Evolutionary conservation across 2,329 filamentous ascomycete genomes (phyloP).

Genomic region (Decorospora gaudefroyi): DNA sequence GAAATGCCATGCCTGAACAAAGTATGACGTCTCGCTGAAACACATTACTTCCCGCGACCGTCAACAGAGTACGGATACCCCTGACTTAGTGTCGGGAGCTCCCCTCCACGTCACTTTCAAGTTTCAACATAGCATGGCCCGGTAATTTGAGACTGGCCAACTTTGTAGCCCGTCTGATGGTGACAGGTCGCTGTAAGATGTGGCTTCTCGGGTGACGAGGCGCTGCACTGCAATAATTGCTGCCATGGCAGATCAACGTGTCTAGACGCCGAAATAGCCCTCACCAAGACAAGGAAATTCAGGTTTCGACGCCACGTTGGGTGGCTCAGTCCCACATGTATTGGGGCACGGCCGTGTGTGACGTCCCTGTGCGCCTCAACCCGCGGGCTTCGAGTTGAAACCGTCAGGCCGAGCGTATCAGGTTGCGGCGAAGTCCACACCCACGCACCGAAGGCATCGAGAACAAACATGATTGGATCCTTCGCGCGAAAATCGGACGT

Average conservation of each 20-base stretch:
- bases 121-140: too few relatives aligned
- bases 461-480: constrained; percentile 13
- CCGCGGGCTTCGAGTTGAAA: constrained; percentile 5
- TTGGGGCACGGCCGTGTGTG: constrained; percentile 10
- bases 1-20: constrained; percentile 12
- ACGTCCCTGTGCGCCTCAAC: constrained; percentile 17
- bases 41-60: constrained; percentile 5
- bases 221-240: constrained; percentile 9
- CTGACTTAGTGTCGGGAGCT: neutral
- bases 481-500: constrained; percentile 1
- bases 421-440: neutral
- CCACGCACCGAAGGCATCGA: constrained; percentile 11
- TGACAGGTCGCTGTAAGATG: constrained; percentile 17
- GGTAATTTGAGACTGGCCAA: constrained; percentile 13
- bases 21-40: constrained; percentile 21
- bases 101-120: constrained; percentile 13
- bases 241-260: constrained; percentile 8
- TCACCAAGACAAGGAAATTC: constrained; percentile 9
- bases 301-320: constrained; percentile 26
- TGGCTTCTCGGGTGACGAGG: neutral
- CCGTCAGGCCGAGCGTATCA: constrained; percentile 11
- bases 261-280: constrained; percentile 15
- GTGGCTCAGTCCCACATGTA: constrained; percentile 27
- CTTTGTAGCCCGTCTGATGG: constrained; percentile 5
- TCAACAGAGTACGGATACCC: neutral